A percentile compares a stretch with the other conserved stretches of the same genome.
phyloP scores from a whole-genome alignment of 345 rosid genomes.

The Euphorbia peplus region DNA sequence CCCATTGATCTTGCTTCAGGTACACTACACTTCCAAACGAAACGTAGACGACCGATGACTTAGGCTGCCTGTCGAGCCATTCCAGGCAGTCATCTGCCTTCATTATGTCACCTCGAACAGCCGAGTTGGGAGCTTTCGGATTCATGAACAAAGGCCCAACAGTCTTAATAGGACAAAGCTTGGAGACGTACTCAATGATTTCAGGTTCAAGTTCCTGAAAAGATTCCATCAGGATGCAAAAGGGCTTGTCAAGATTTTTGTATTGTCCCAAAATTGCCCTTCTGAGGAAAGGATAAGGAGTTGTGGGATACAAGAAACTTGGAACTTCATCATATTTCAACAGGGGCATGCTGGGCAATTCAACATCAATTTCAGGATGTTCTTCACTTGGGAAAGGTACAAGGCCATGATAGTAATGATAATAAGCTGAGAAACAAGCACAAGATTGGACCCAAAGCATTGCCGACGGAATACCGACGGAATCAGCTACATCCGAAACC shows the following conservation, averaged over 20 bases:
- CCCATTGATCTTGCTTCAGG: constrained; percentile 65
- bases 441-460: constrained; percentile 94
- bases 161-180: constrained; percentile 42
- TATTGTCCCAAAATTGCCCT: constrained; percentile 57
- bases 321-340: constrained; percentile 82
- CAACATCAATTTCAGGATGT: constrained; percentile 54
- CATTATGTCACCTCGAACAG: constrained; percentile 44
- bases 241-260: constrained; percentile 56
- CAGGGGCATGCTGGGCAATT: constrained; percentile 63
- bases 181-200: constrained; percentile 59
- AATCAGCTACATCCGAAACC: constrained; percentile 75
- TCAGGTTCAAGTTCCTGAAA: constrained; percentile 71
- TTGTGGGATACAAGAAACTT: constrained; percentile 59
- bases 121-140: constrained; percentile 34
- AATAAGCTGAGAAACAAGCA: constrained; percentile 68
- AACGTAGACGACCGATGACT: constrained; percentile 69
- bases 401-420: constrained; percentile 52
- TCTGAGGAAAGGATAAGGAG: constrained; percentile 42
- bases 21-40: constrained; percentile 68
- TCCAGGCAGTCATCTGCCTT: constrained; percentile 59
- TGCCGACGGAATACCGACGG: constrained; percentile 72
- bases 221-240: constrained; percentile 68
- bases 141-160: constrained; percentile 60
- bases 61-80: constrained; percentile 70
- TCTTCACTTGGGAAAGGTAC: constrained; percentile 56